Percentiles rank a stretch among this genome's conserved stretches.
Evolutionary conservation across 2,329 filamentous ascomycete genomes (phyloP).

Genomic region (Karstenula rhodostoma): DNA sequence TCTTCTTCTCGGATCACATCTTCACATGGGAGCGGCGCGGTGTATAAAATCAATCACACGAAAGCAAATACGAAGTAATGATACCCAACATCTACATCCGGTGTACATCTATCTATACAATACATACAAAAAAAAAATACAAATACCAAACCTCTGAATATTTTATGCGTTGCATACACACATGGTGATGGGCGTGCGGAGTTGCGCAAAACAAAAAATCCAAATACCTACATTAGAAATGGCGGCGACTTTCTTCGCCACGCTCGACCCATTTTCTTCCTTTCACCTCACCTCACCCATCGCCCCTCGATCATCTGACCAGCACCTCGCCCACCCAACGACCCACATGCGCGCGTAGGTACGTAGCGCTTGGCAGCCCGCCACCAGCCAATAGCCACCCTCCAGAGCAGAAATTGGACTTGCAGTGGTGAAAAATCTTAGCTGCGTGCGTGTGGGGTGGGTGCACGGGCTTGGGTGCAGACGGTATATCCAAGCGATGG

Average conservation of each 20-base stretch:
- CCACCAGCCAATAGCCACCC: neutral
- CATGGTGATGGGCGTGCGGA: too few species aligned
- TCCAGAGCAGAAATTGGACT: neutral
- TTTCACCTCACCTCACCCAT: neutral
- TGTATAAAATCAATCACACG: slow-evolving; percentile 16
- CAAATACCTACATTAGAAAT: too few species aligned
- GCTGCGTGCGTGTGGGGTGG: slow-evolving; percentile 5
- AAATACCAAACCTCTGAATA: neutral
- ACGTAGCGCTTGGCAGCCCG: slow-evolving; percentile 5
- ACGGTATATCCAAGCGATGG: slow-evolving; percentile 15
- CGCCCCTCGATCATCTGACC: neutral
- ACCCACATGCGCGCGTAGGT: slow-evolving; percentile 10
- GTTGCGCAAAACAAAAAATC: too few species aligned
- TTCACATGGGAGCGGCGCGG: slow-evolving; percentile 1
- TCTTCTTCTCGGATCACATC: neutral
- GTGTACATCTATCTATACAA: neutral
- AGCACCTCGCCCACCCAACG: neutral
- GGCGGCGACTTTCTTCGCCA: too few species aligned
- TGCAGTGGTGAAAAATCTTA: neutral
- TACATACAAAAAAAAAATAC: neutral
- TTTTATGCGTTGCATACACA: too few species aligned
- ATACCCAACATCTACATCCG: slow-evolving; percentile 24
- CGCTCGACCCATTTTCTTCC: neutral
- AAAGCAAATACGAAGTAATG: slow-evolving; percentile 33
- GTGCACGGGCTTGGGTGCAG: slow-evolving; percentile 2